phyloP scores from a whole-genome alignment of 2,329 filamentous ascomycete genomes.

The Ascocoryne sarcoides region DNA sequence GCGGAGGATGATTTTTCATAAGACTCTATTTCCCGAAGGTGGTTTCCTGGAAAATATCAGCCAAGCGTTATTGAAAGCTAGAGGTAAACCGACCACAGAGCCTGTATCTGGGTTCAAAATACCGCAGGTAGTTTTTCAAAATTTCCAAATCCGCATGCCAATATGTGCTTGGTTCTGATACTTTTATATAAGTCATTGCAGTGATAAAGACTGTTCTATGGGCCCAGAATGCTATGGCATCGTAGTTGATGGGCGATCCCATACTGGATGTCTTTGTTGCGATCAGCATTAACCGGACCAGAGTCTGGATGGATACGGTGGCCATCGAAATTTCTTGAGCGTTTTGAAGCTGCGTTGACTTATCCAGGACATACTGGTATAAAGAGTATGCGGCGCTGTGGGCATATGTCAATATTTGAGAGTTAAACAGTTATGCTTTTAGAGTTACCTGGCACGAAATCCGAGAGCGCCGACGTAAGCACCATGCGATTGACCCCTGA shows the following conservation, averaged over 20 bases:
- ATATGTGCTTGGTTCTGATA: slow-evolving; percentile 5
- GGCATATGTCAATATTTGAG: background rate
- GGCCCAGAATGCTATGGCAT: slow-evolving; percentile 10
- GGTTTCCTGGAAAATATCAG: no score
- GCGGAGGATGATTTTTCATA: no score
- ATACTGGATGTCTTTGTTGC: background rate
- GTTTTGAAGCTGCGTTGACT: slow-evolving; percentile 1
- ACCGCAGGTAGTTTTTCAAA: slow-evolving; percentile 10
- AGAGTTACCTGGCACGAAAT: slow-evolving; percentile 4
- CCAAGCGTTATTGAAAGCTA: background rate
- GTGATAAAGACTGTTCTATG: slow-evolving; percentile 5
- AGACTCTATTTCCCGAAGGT: no score
- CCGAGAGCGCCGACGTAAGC: slow-evolving; percentile 11
- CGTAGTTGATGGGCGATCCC: slow-evolving; percentile 9
- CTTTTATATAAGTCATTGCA: slow-evolving; percentile 10
- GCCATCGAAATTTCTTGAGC: background rate
- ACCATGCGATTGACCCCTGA: slow-evolving; percentile 7
- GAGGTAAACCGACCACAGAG: slow-evolving; percentile 6
- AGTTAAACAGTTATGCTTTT: background rate
- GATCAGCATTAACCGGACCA: slow-evolving; percentile 6
- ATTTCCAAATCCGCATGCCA: slow-evolving; percentile 9
- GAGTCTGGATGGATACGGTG: slow-evolving; percentile 6
- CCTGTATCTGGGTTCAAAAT: slow-evolving; percentile 9
- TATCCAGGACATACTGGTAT: slow-evolving; percentile 6
- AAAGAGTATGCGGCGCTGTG: slow-evolving; percentile 7